Evolutionary conservation across 768 basidiomycete species (phyloP), one percentile per base, ranked within the genome.

Genomic region (Pholiota conissans): DNA sequence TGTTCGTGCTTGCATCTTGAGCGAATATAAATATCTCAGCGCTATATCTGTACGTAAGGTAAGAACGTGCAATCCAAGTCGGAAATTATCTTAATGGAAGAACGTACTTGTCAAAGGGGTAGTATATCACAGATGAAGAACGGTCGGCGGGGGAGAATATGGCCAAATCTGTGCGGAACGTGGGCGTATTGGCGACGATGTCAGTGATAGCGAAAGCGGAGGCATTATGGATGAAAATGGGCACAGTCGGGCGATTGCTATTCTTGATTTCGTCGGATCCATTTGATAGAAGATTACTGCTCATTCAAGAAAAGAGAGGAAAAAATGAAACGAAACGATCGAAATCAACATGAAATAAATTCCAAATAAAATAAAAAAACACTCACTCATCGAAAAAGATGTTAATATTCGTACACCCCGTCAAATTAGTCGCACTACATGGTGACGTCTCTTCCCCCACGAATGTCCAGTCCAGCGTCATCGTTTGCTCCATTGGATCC

Each of bases 401-500:
- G n/a, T n/a, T n/a, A 30, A 63, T 54, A 37, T 61, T 57, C 10
- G 56, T 62, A 32, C 64, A 65, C 14, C 30, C 49, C 18, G 34
- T 61, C 60, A 34, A 18, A 8, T 16, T 54, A 50, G 29, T 60
- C 56, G 28, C 3, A 22, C 24, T 61, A 5, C 47, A 49, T 4
- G 47, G 26, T 3, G 47, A 49, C 7, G 13, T 49, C 26, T 26
- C 27, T n/a, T 49, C 47, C 26, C 47, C 47, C 11, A 49, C 54
- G 1, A 63, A 47, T 18, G 24, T 61, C 64, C 64, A 65, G 37
- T 63, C 61, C n/a, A 65, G 13, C 35, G 45, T 62, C 57, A 65
- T 55, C 5, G 49, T 61, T 16, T 58, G 57, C 4, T 20, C 10
- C 24, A 49, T 61, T 11, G 64, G 64, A 51, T 65, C 63, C 6